Base-by-base conservation (phyloP, 345 rosid species). In the Murraya koenigii region DNA sequence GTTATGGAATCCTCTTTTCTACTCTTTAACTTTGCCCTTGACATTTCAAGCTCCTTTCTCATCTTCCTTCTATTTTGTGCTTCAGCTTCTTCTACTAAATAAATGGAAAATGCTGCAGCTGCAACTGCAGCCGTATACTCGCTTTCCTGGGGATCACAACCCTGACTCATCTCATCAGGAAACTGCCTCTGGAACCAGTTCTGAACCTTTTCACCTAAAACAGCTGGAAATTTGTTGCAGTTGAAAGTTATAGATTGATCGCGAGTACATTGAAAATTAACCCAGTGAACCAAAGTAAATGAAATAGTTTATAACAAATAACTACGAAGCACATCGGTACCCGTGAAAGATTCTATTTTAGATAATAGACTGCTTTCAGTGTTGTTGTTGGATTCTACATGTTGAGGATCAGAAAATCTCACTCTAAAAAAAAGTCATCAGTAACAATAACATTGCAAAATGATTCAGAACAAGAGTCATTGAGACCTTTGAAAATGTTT, bases 41-140 rank as follows among this genome's bases (percentile, higher is more conserved):
- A 81, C 44, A 63, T 81, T 58, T 82, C 81, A n/a, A 75, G 62
- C 39, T 90, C 86, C 66, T 83, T 91, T 75, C 83, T 82, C 56
- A 60, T 66, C 83, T 66, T 85, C 74, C 82, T 82, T 33, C 71
- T 64, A 19, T 68, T 26, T 39, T 78, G 75, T 25, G 60, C 76
- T 69, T 79, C 84, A 4, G 82, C 81, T 74, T 86, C 94, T 44
- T 90, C 92, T 22, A 77, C 47, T 3, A 88, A 78, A 78, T 38
- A 66, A 33, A 91, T 75, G 47, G 87, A 82, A 36, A 79, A 89
- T 63, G 96, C 87, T 61, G 81, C 83, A 8, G 94, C 96, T 39
- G 92, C 94, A 44, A 91, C 91, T 55, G 93, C 90, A 62, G 77
- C 76, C 44, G 90, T 89, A 47, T 80, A 85, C 81, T 88, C 89